phyloP scores from a whole-genome alignment of 306 rosid genomes.

The Trichosanthes cucumerina region DNA sequence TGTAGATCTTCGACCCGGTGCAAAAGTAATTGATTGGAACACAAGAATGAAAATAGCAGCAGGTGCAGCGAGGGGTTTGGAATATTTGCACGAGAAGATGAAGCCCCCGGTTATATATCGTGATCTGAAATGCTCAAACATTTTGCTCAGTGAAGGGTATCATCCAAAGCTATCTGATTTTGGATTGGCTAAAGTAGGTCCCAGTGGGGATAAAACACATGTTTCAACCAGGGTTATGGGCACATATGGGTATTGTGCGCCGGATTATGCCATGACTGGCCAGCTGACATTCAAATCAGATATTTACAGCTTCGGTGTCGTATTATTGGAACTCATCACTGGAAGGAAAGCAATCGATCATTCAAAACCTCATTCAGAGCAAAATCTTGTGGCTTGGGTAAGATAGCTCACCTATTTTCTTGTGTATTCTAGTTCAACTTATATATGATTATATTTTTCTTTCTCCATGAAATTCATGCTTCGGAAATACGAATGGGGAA shows the following conservation, averaged over 20 bases:
- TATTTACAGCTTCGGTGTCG: slow-evolving; percentile 85
- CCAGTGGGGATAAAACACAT: slow-evolving; percentile 64
- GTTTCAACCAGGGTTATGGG: slow-evolving; percentile 81
- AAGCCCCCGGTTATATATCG: slow-evolving; percentile 64
- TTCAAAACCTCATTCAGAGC: slow-evolving; percentile 33
- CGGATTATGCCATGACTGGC: slow-evolving; percentile 76
- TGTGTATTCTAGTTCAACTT: slow-evolving; percentile 12
- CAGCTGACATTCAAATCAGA: slow-evolving; percentile 80
- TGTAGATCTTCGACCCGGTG: slow-evolving; percentile 37
- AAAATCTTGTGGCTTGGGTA: slow-evolving; percentile 76
- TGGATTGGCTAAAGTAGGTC: slow-evolving; percentile 80
- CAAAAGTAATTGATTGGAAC: slow-evolving; percentile 65
- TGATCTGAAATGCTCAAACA: slow-evolving; percentile 76
- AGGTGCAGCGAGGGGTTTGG: slow-evolving; percentile 73
- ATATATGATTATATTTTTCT: neutral
- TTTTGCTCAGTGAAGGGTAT: slow-evolving; percentile 69
- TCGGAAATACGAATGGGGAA: neutral
- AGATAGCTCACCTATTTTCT: slow-evolving; percentile 17
- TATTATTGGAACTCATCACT: slow-evolving; percentile 83
- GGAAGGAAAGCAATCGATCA: slow-evolving; percentile 66
- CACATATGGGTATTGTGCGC: slow-evolving; percentile 78
- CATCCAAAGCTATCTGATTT: slow-evolving; percentile 81
- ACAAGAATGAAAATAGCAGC: slow-evolving; percentile 72
- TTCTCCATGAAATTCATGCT: neutral
- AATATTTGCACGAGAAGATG: slow-evolving; percentile 74